These are phyloP conservation scores for Microdochium nivale DNA, from an alignment of 2,329 filamentous ascomycete species.

Conservation along the genomic window DNA sequence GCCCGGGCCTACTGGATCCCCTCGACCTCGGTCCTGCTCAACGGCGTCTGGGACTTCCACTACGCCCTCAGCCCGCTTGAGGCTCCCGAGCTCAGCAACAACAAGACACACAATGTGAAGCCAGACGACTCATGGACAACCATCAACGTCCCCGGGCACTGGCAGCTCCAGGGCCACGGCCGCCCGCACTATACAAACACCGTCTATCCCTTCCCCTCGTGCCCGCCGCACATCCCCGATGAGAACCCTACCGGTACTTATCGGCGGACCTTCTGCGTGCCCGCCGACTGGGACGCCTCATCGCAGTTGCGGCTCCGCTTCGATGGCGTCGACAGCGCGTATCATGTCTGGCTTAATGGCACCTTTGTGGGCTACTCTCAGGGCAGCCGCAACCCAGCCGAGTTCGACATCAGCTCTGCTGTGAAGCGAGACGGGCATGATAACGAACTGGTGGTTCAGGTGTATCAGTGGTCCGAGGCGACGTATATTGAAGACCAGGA, in stretches of 20 bases:
- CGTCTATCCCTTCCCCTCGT: slow-evolving; percentile 55
- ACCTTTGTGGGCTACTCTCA: slow-evolving; percentile 58
- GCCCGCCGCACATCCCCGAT: slow-evolving; percentile 52
- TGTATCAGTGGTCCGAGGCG: slow-evolving; percentile 63
- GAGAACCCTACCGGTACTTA: slow-evolving; percentile 61
- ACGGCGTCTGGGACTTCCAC: slow-evolving; percentile 50
- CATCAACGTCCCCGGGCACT: slow-evolving; percentile 57
- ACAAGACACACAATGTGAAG: not conserved
- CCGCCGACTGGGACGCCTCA: slow-evolving; percentile 31
- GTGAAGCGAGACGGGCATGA: slow-evolving; percentile 24
- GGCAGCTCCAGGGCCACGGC: slow-evolving; percentile 63
- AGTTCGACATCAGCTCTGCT: slow-evolving; percentile 55
- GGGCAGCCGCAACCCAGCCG: slow-evolving; percentile 58
- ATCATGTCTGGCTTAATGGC: slow-evolving; percentile 62
- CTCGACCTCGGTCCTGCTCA: slow-evolving; percentile 37
- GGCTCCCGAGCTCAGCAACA: slow-evolving; percentile 27
- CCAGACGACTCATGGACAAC: slow-evolving; percentile 31
- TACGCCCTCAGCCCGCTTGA: slow-evolving; percentile 35
- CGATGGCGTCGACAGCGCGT: slow-evolving; percentile 64
- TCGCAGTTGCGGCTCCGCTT: slow-evolving; percentile 54
- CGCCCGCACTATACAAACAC: slow-evolving; percentile 62
- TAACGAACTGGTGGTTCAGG: slow-evolving; percentile 54
- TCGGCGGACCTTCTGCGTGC: slow-evolving; percentile 44
- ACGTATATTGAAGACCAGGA: slow-evolving; percentile 64
- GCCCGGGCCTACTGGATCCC: slow-evolving; percentile 45